phyloP scores from a whole-genome alignment of 306 rosid species.

The Quercus wislizeni region DNA sequence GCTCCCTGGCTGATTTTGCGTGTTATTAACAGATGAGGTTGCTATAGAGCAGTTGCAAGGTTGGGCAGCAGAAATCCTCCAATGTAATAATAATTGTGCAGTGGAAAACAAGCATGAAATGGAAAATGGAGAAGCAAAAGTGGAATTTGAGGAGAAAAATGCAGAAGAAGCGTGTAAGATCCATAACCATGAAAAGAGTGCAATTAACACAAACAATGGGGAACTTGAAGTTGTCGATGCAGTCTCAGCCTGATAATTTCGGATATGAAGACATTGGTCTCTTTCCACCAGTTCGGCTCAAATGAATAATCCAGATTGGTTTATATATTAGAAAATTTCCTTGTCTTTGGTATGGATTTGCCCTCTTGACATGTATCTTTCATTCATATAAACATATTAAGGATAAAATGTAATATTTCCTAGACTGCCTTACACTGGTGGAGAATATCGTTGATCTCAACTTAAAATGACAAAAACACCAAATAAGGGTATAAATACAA shows the following conservation, averaged over 20 bases:
- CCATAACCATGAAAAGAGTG: slow-evolving; percentile 22
- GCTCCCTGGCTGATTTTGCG: background rate
- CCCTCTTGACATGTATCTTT: background rate
- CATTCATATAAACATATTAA: slow-evolving; percentile 13
- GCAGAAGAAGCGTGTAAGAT: slow-evolving; percentile 18
- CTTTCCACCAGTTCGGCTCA: background rate
- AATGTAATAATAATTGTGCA: background rate
- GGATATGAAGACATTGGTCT: background rate
- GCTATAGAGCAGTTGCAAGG: slow-evolving; percentile 33
- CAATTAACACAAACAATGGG: slow-evolving; percentile 8
- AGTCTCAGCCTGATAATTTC: slow-evolving; percentile 14
- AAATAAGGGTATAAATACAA: slow-evolving; percentile 7
- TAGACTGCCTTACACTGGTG: background rate
- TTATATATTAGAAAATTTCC: background rate
- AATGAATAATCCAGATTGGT: background rate
- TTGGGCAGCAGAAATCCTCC: slow-evolving; percentile 36
- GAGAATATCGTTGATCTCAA: background rate
- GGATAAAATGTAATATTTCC: slow-evolving; percentile 17
- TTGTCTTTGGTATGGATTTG: background rate
- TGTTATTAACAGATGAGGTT: slow-evolving; percentile 51
- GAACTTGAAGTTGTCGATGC: slow-evolving; percentile 19
- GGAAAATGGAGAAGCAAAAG: slow-evolving; percentile 27
- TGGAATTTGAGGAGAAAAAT: slow-evolving; percentile 2
- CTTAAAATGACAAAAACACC: slow-evolving; percentile 34
- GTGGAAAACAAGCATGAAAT: slow-evolving; percentile 16